Evolutionary conservation across 352 stramenopile genomes (phyloP).

Genomic region (Globisporangium spinosum): DNA sequence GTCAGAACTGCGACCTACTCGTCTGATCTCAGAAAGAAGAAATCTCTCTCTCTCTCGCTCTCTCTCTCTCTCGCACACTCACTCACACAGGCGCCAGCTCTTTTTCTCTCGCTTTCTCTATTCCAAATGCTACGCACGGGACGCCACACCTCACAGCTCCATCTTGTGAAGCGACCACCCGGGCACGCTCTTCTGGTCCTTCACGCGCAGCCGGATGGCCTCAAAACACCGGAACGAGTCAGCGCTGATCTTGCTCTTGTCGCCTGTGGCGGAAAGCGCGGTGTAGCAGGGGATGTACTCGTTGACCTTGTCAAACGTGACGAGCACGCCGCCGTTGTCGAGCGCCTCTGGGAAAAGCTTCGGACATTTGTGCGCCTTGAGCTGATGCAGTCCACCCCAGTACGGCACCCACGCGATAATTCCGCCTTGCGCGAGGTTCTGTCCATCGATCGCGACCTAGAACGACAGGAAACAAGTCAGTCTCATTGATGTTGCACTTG

Average conservation of each 20-base stretch:
- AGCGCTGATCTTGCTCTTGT: constrained; percentile 7
- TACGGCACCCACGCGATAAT: constrained; percentile 70
- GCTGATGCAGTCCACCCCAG: constrained; percentile 59
- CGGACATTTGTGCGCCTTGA: constrained; percentile 31
- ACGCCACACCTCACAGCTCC: constrained; percentile 28
- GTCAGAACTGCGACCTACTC: not conserved
- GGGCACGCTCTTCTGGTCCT: constrained; percentile 76
- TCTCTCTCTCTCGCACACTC: not conserved
- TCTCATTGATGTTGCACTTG: not conserved
- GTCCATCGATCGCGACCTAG: constrained; percentile 74
- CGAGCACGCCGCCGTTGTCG: constrained; percentile 63
- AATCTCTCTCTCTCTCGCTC: not conserved
- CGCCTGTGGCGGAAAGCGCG: constrained; percentile 9
- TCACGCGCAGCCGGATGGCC: constrained; percentile 68
- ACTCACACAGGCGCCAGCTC: not conserved
- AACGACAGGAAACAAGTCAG: not conserved
- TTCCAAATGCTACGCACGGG: not conserved
- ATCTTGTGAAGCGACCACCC: constrained; percentile 70
- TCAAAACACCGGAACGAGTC: constrained; percentile 72
- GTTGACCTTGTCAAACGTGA: constrained; percentile 67
- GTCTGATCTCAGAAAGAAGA: not conserved
- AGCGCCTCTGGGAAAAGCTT: constrained; percentile 60
- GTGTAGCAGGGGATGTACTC: constrained; percentile 78
- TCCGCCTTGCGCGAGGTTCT: constrained; percentile 72
- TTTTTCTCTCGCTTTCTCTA: not conserved